phyloP scores from a whole-genome alignment of 106 monocot genomes.

The Allium cepa region DNA sequence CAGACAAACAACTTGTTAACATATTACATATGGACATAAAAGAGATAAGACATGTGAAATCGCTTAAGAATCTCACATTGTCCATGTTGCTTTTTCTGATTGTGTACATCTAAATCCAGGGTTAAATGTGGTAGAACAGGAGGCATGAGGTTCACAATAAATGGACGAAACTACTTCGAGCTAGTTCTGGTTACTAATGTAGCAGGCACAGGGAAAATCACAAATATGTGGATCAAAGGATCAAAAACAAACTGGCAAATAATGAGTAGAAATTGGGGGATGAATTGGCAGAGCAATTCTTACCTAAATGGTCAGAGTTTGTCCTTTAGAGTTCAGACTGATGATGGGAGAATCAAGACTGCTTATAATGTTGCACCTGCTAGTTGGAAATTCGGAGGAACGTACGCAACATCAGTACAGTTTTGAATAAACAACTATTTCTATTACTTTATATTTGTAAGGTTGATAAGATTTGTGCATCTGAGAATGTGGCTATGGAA shows the following conservation, averaged over 20 bases:
- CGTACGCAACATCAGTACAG: conserved; percentile 26
- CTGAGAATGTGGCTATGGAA: not conserved
- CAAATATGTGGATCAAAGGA: conserved; percentile 46
- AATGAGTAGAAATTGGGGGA: conserved; percentile 77
- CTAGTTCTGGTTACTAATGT: conserved; percentile 46
- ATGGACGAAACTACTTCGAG: conserved; percentile 55
- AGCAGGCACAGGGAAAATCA: conserved; percentile 35
- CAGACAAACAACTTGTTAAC: too few species aligned
- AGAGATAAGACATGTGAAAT: too few species aligned
- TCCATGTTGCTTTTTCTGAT: too few species aligned
- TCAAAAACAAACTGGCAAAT: conserved; percentile 30
- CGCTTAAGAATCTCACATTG: too few species aligned
- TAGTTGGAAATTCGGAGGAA: conserved; percentile 49
- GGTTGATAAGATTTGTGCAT: not conserved
- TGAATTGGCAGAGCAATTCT: conserved; percentile 42
- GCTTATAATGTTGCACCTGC: conserved; percentile 36
- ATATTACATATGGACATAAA: too few species aligned
- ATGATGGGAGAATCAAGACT: conserved; percentile 27
- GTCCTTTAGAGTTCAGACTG: conserved; percentile 51
- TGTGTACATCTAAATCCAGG: conserved; percentile 5
- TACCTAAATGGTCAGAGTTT: conserved; percentile 41
- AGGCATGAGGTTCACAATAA: conserved; percentile 51
- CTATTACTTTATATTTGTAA: not conserved
- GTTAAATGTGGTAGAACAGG: conserved; percentile 40
- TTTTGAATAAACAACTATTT: conserved; percentile 2